Conservation (phyloP, 768 basidiomycete genomes). For the Gyrodon lividus region DNA sequence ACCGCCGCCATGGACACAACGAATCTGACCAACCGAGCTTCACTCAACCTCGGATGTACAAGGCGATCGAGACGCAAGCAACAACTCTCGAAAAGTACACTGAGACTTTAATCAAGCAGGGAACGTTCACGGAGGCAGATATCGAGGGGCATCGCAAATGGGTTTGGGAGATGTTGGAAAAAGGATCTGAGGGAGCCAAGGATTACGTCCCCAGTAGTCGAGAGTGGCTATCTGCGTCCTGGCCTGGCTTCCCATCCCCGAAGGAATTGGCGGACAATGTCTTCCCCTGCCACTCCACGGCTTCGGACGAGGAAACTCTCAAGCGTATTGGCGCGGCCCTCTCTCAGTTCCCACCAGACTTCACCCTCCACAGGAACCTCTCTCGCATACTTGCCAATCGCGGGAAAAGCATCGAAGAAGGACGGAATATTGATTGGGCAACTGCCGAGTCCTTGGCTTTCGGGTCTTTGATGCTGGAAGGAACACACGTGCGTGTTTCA, state of each 20-base stretch:
- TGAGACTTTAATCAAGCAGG: slow-evolving; percentile 80
- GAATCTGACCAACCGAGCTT: slow-evolving; percentile 97
- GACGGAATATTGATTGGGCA: slow-evolving; percentile 89
- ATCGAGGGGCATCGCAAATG: slow-evolving; percentile 95
- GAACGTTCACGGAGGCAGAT: slow-evolving; percentile 89
- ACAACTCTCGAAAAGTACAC: slow-evolving; percentile 86
- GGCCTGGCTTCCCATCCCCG: slow-evolving; percentile 97
- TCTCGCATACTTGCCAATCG: slow-evolving; percentile 82
- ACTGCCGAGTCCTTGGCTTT: slow-evolving; percentile 95
- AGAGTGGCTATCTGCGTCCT: slow-evolving; percentile 93
- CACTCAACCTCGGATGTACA: slow-evolving; percentile 98
- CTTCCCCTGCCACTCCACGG: slow-evolving; percentile 83
- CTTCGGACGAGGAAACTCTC: slow-evolving; percentile 71
- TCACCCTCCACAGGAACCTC: slow-evolving; percentile 85
- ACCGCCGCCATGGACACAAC: slow-evolving; percentile 95
- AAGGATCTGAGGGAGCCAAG: slow-evolving; percentile 79
- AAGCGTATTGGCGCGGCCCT: slow-evolving; percentile 82
- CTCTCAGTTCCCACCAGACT: slow-evolving; percentile 76
- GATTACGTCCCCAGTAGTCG: slow-evolving; percentile 90
- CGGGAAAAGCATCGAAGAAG: slow-evolving; percentile 86
- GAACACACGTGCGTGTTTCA: slow-evolving; percentile 86
- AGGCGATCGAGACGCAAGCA: slow-evolving; percentile 88
- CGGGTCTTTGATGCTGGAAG: slow-evolving; percentile 84
- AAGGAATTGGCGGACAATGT: slow-evolving; percentile 89
- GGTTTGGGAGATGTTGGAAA: slow-evolving; percentile 98